Evolutionary conservation across 805 yeast genomes (phyloP), one percentile per base, ranked within the genome.

Genomic region (Yarrowia osloensis): DNA sequence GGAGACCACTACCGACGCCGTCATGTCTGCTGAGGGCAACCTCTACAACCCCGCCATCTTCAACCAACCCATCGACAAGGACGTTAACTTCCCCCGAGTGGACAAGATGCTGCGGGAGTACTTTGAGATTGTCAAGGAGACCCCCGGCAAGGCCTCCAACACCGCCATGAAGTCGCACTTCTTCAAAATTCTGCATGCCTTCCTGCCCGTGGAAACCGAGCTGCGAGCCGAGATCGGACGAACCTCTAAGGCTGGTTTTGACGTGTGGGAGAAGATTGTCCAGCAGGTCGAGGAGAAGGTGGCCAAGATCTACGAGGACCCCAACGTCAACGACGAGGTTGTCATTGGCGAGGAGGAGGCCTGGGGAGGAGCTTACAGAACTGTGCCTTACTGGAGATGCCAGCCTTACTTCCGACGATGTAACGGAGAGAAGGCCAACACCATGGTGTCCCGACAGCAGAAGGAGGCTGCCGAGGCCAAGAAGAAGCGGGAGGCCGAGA

Each of bases 1-100:
- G 1, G 82, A 79, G 9, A 85, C 91, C 4, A 79, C 78, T 0
- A 89, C 95, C 70, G 98, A 95, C 77, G 97, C 92, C 0, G 95
- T 95, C 19, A 95, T 95, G 99, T 88, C 96, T 47, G 99, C 99
- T 0, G 99, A 95, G 77, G 97, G 97, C 0, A 92, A 92, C 74
- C 79, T 95, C 39, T 90, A 88, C 78, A 95, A 95, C 73, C 99
- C 99, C 0, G 98, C 96, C 7, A 86, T 93, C 0, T 94, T 95
- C 75, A 74, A 78, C 84, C 2, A 66, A n/a, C 65, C 42, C 24
- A 67, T 68, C 19, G 67, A 67, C 13, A 76, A 77, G 33, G 91
- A 90, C 22, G 85, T 79, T 70, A 88, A 86, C 67, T 92, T 86
- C 73, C 97, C 97, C 15, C 82, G 98, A 68, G 93, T 94, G 6